Conservation (phyloP, 2,329 filamentous ascomycete species). For the Polytolypa hystricis region DNA sequence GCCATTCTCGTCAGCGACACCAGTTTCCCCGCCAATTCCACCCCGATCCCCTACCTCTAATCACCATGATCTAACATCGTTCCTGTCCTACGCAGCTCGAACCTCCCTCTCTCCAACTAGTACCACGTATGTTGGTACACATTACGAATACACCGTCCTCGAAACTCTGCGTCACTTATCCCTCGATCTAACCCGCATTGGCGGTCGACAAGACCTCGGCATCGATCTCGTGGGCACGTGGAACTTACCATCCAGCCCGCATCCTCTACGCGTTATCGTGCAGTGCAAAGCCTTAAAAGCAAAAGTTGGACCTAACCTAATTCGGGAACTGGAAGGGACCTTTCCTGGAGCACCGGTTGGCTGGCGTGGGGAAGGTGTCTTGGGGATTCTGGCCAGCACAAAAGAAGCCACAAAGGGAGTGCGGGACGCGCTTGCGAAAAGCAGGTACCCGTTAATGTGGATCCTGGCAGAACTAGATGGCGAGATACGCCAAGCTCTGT, state of each 20-base stretch:
- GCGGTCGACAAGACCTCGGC: slow-evolving; percentile 35
- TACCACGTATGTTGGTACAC: slow-evolving; percentile 34
- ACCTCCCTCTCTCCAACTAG: slow-evolving; percentile 25
- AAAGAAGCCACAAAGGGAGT: slow-evolving; percentile 67
- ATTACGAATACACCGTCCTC: slow-evolving; percentile 37
- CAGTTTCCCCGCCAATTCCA: slow-evolving; percentile 17
- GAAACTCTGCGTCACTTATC: slow-evolving; percentile 27
- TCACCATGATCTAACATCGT: slow-evolving; percentile 28
- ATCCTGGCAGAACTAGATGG: slow-evolving; percentile 32
- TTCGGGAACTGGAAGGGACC: slow-evolving; percentile 49
- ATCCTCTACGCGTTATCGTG: slow-evolving; percentile 31
- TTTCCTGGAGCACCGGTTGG: slow-evolving; percentile 61
- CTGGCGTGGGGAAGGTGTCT: slow-evolving; percentile 54
- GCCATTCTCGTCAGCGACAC: slow-evolving; percentile 8
- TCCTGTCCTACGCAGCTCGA: slow-evolving; percentile 30
- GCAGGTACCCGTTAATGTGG: slow-evolving; percentile 60
- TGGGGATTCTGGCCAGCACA: slow-evolving; percentile 62
- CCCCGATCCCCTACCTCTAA: slow-evolving; percentile 24
- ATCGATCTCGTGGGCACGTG: slow-evolving; percentile 38
- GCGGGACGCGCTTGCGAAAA: slow-evolving; percentile 56
- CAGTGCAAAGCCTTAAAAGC: slow-evolving; percentile 36
- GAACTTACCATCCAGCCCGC: slow-evolving; percentile 27
- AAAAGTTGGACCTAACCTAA: slow-evolving; percentile 33
- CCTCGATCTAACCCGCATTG: slow-evolving; percentile 33
- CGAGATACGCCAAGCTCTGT: slow-evolving; percentile 31